These are phyloP conservation scores for Metschnikowia gelsemii DNA, from an alignment of 805 yeast species.

Conservation along the genomic window DNA sequence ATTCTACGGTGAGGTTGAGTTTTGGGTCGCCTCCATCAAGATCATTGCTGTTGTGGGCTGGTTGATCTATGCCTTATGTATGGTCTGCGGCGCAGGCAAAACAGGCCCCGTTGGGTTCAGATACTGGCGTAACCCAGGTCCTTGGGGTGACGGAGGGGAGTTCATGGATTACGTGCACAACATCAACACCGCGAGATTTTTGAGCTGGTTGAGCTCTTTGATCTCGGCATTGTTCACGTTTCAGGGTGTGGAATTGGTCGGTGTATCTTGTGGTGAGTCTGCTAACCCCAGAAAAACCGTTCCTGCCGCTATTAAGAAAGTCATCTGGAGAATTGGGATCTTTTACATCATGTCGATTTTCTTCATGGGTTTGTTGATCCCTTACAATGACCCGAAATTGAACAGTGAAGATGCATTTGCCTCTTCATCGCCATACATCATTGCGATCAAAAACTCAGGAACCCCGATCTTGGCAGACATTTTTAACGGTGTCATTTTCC, in stretches of 20 bases:
- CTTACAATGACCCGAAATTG: constrained; percentile 61
- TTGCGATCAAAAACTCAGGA: constrained; percentile 69
- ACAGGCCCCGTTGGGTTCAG: constrained; percentile 75
- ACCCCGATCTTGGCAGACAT: constrained; percentile 63
- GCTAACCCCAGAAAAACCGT: constrained; percentile 67
- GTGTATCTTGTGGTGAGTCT: constrained; percentile 74
- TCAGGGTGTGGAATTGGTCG: constrained; percentile 77
- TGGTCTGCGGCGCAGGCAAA: constrained; percentile 73
- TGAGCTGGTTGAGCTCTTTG: constrained; percentile 69
- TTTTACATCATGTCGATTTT: constrained; percentile 66
- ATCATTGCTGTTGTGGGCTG: constrained; percentile 72
- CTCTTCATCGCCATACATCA: constrained; percentile 64
- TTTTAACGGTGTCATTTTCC: constrained; percentile 67
- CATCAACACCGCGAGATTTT: constrained; percentile 54
- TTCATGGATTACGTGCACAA: constrained; percentile 33
- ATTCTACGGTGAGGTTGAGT: constrained; percentile 72
- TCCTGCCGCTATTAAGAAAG: constrained; percentile 71
- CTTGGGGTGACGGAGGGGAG: constrained; percentile 66
- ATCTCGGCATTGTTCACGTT: constrained; percentile 77
- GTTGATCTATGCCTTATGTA: constrained; percentile 60
- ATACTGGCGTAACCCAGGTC: constrained; percentile 79
- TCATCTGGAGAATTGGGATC: constrained; percentile 59
- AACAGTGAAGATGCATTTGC: constrained; percentile 31
- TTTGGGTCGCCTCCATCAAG: constrained; percentile 69
- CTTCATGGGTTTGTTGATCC: constrained; percentile 69